Evolutionary conservation across 75 land plant genomes (phyloP).

Genomic region (Isoetes taiwanensis): DNA sequence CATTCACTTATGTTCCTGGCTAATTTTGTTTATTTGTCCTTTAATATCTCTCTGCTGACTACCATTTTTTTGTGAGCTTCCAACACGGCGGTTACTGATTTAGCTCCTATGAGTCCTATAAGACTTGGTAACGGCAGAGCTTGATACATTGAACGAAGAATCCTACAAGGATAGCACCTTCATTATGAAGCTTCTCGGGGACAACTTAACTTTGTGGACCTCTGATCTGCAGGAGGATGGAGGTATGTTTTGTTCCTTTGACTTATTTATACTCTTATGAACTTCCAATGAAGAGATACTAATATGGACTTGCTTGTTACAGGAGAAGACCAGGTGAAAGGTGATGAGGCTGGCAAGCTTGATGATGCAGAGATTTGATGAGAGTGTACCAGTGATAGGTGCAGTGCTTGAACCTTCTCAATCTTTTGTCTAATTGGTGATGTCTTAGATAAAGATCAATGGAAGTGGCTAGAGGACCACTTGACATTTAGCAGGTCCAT

Average conservation of each 20-base stretch:
- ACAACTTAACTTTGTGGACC: constrained; percentile 95
- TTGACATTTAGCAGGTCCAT: too few species aligned
- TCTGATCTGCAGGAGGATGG: constrained; percentile 93
- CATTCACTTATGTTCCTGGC: too few species aligned
- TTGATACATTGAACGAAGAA: constrained; percentile 86
- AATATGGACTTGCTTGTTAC: background rate
- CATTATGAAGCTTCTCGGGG: constrained; percentile 89
- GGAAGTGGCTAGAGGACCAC: too few species aligned
- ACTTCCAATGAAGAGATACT: background rate
- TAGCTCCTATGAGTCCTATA: constrained; percentile 70
- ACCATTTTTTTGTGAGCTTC: too few species aligned
- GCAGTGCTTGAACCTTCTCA: too few species aligned
- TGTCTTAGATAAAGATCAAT: too few species aligned
- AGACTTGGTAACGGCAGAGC: constrained; percentile 81
- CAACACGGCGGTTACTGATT: constrained; percentile 42
- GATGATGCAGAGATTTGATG: constrained; percentile 20
- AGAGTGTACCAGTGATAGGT: too few species aligned
- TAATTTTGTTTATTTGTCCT: too few species aligned
- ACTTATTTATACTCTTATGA: background rate
- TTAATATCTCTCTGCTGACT: too few species aligned
- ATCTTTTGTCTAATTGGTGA: too few species aligned
- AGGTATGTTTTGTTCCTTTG: constrained; percentile 26
- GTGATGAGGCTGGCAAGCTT: constrained; percentile 11
- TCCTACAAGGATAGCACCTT: constrained; percentile 95
- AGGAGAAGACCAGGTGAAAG: constrained; percentile 19